Base-by-base conservation (phyloP, 164 flowering plant genomes). In the Protea cynaroides region DNA sequence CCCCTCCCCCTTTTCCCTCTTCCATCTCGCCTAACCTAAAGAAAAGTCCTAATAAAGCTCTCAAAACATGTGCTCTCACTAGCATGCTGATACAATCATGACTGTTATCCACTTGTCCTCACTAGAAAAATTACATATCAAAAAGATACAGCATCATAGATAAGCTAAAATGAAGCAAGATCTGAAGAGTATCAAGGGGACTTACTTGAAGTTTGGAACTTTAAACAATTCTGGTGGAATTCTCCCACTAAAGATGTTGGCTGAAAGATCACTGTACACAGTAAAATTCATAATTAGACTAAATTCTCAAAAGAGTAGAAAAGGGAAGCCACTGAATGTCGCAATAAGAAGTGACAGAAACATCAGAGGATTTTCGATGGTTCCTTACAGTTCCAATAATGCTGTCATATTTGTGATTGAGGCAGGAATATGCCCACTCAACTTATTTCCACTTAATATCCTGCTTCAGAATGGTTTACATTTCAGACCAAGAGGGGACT, bases 201-300 rank as follows among this genome's bases (percentile, higher is more conserved):
- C 58, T 81, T 85, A 92, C 98, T 89, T 84, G 77, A 76, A 88
- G 59, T 62, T 71, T 22, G 85, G 81, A 67, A 76, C 65, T 25
- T 80, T 78, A 77, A 86, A 79, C 38, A 92, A 69, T 58, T 75
- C 63, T 25, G 46, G 11, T 38, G 96, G 97, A 61, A 93, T 76
- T 67, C 52, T 75, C 73, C 98, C 98, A 4, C 65, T 74, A 53
- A 93, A 66, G 54, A 74, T 61, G 60, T 87, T 93, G 57, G 78
- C 81, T 43, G 98, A 88, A 65, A 93, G 84, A 77, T 90, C 96
- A 79, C 98, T 93, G 72, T 24, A 62, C 60, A 13, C 56, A 51
- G 65, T 23, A 68, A 52, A 17, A 22, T n/a, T 49, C 12, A 43
- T 23, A 53, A 38, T 22, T 34, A 55, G 49, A 19, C 46, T 55